Conservation (phyloP, 202 grass and related monocot species). For the Zizania palustris region DNA sequence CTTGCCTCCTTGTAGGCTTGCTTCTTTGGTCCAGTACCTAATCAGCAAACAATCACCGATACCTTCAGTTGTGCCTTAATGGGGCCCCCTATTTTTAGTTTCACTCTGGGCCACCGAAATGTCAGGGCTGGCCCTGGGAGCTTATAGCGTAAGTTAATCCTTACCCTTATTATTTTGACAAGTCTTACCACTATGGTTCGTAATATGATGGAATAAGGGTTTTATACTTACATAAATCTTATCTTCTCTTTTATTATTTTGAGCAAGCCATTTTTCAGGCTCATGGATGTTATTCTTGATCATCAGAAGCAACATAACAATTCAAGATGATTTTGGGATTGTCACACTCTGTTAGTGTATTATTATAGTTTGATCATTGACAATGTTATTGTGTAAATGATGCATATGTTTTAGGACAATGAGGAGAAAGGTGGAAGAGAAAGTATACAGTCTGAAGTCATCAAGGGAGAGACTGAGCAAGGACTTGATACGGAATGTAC, state of each 20-base stretch:
- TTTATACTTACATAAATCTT: background rate
- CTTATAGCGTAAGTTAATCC: background rate
- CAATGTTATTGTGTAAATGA: conserved; percentile 14
- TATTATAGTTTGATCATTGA: conserved; percentile 26
- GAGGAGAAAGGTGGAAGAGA: conserved; percentile 51
- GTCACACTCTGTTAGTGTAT: conserved; percentile 31
- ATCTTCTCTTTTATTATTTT: conserved; percentile 8
- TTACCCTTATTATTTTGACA: background rate
- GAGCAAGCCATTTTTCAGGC: conserved; percentile 2
- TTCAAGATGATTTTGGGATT: background rate
- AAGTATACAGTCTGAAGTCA: conserved; percentile 49
- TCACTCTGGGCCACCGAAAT: no score
- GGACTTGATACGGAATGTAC: conserved; percentile 50
- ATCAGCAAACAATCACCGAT: no score
- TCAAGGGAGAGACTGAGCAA: conserved; percentile 43
- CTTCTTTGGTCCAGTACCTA: no score
- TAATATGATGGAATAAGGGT: background rate
- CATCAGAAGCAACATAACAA: background rate
- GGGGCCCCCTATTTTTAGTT: no score
- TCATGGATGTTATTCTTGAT: conserved; percentile 23
- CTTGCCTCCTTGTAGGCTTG: no score
- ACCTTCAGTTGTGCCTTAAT: no score
- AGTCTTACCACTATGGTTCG: background rate
- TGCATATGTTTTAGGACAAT: conserved; percentile 50
- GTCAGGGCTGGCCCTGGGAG: background rate